Base-by-base conservation (phyloP, 2,329 filamentous ascomycete species). In the Thelonectria discophora region DNA sequence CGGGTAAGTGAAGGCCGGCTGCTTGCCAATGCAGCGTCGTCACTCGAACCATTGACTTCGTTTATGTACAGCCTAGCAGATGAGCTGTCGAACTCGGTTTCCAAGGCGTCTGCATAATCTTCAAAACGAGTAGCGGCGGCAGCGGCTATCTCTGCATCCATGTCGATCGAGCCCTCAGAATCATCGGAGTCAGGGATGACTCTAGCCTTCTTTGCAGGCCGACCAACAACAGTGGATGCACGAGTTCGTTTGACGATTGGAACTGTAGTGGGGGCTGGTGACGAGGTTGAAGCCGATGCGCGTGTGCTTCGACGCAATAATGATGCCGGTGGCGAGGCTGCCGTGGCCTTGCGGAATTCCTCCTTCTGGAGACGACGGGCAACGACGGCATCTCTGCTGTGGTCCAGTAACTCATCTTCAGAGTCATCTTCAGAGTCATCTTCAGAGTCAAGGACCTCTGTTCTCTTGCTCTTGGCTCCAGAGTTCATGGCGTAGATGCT, bases 401-500 rank as follows among this genome's bases (percentile, higher is more conserved):
- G 39, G 18, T 71, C 71, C 2, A 63, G 65, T 46, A 70, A 59
- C 3, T 69, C 67, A 30, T 72, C 72, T 24, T 24, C 24, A 24
- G n/a, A n/a, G n/a, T n/a, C n/a, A n/a, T n/a, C 24, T 24, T n/a
- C n/a, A n/a, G n/a, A n/a, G 0, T 77, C 76, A 2, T 79, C 74
- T n/a, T 79, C 75, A 1, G 76, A 77, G 10, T 81, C 78, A 2
- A 79, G 75, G 72, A 63, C 84, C 75, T 81, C 75, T 3, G 40
- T 56, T 10, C 32, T 78, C 72, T 56, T 78, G 63, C 50, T 80
- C 75, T 74, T 85, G 84, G 55, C 77, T 72, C 64, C 83, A 77
- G 77, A n/a, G 11, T 76, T 77, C 69, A 86, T 73, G 2, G 84
- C 78, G 63, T 80, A 84, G 51, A 82, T 76, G 75, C 82, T 88